These are phyloP conservation scores for Sporisorium sorghi DNA, from an alignment of 1,284 basidiomycete species.

Conservation along the genomic window DNA sequence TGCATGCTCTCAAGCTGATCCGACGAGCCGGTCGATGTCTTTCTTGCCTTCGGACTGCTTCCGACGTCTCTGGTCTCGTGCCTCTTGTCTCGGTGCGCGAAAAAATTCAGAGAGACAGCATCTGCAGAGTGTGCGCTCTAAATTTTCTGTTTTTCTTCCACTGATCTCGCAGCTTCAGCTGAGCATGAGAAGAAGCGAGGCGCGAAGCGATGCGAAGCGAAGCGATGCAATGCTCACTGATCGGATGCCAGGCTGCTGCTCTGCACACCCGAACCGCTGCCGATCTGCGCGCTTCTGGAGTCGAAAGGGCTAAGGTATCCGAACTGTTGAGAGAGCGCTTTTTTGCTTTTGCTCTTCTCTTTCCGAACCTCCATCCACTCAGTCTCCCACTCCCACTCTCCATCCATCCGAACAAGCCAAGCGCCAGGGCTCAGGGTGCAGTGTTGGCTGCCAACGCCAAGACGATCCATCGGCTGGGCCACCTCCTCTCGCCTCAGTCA, in stretches of 20 bases:
- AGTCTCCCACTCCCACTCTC: not conserved
- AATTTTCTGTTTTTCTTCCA: not conserved
- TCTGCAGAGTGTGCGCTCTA: not conserved
- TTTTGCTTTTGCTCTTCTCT: not conserved
- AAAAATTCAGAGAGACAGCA: not conserved
- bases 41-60: too few species aligned
- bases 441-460: too few species aligned
- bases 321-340: too few species aligned
- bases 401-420: not conserved
- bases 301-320: too few species aligned
- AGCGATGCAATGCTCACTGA: too few species aligned
- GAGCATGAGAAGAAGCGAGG: not conserved
- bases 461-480: not conserved
- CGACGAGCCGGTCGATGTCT: too few species aligned
- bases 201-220: too few species aligned
- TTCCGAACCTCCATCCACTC: not conserved
- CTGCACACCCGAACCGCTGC: slow-evolving; percentile 2
- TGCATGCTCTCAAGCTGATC: too few species aligned
- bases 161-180: not conserved
- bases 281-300: not conserved
- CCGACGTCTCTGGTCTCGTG: too few species aligned
- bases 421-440: not conserved
- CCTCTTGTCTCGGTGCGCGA: not conserved
- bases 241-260: not conserved
- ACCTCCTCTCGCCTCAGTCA: too few species aligned